A percentile compares a stretch with the other conserved stretches of the same genome.
Evolutionary conservation across 169 alveolate genomes (phyloP).

Genomic region (Plasmodium malariae): DNA sequence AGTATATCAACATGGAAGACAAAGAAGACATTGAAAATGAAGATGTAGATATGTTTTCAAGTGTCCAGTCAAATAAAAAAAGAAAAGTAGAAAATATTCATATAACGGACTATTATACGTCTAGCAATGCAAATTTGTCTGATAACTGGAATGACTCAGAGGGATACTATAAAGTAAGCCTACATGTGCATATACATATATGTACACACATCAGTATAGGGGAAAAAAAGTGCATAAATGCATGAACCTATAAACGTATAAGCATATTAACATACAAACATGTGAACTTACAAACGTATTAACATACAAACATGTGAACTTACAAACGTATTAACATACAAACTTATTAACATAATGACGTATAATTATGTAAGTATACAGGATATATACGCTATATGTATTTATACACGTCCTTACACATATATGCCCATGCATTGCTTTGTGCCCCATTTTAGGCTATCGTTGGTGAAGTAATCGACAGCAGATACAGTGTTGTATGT

Average conservation of each 20-base stretch:
- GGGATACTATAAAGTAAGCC: constrained; percentile 84
- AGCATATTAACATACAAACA: too few species aligned
- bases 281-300: too few species aligned
- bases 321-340: too few species aligned
- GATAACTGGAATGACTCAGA: constrained; percentile 89
- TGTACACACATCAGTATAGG: neutral
- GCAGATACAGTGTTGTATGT: constrained; percentile 88
- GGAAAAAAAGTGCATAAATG: neutral
- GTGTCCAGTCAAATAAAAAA: constrained; percentile 54
- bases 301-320: too few species aligned
- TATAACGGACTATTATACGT: constrained; percentile 57
- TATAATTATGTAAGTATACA: too few species aligned
- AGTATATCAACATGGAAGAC: constrained; percentile 8
- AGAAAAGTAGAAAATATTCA: constrained; percentile 39
- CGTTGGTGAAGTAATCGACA: constrained; percentile 91
- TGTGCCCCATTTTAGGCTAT: constrained; percentile 78
- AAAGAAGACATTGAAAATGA: constrained; percentile 54
- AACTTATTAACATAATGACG: too few species aligned
- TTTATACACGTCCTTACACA: neutral
- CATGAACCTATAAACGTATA: neutral
- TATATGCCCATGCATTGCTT: neutral
- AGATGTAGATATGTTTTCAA: constrained; percentile 70
- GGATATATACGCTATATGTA: too few species aligned
- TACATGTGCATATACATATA: neutral
- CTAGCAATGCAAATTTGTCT: constrained; percentile 78